Base-by-base conservation (phyloP, 2,329 filamentous ascomycete species). In the Alternaria sp. region DNA sequence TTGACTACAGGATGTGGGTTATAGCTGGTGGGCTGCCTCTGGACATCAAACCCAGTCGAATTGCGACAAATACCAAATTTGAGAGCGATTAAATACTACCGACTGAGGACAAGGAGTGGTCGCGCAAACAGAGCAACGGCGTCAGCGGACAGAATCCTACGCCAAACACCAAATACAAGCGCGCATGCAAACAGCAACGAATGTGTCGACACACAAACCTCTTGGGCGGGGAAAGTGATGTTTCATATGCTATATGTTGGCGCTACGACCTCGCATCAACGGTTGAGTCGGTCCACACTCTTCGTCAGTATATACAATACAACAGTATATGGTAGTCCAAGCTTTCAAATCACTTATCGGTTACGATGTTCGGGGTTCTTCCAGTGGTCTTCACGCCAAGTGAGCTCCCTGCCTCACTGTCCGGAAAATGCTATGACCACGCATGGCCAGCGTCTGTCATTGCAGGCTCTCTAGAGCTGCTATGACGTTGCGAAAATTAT, bases 1-100 rank as follows among this genome's bases (percentile, higher is more conserved):
- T 50, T 67, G 44, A 55, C 47, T 7, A 28, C 25, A 15, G 58
- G 41, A 18, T 60, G 58, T 41, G 50, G 20, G n/a, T 10, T 55
- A n/a, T 60, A 28, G 20, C 14, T 21, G 28, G 10, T 51, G 15
- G 12, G n/a, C 12, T 51, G 2, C 7, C 6, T 15, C 21, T 30
- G 9, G 20, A n/a, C 28, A 23, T 15, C 3, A 11, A 6, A 3
- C 5, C n/a, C 18, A 37, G 30, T 41, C 49, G 4, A 41, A 33
- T 12, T 51, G 28, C 18, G 4, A 20, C 14, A 21, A 10, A 14
- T 41, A 18, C 30, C 20, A 41, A 11, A 6, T n/a, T 53, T 14
- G 4, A 37, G 6, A 3, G 18, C 14, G 15, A 20, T 23, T 10
- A 51, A 25, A n/a, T 1, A 23, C 49, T 8, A 15, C 5, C 18